These are phyloP conservation scores for Westerdykella aurantiaca DNA, from an alignment of 2,329 filamentous ascomycete species.

Conservation along the genomic window DNA sequence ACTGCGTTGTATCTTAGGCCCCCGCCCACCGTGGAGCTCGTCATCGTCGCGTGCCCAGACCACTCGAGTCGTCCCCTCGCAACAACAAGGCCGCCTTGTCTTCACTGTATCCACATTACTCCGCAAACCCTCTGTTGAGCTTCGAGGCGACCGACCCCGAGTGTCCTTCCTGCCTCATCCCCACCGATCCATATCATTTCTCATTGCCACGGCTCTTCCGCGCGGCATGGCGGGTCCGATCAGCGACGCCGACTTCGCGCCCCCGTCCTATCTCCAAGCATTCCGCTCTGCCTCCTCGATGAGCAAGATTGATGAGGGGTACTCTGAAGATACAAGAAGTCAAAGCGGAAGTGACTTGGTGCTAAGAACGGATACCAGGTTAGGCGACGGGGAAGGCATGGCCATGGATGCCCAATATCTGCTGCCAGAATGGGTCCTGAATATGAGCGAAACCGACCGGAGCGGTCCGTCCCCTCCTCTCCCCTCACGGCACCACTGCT, in stretches of 20 bases:
- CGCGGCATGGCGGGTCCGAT: slow-evolving; percentile 28
- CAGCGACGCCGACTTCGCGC: slow-evolving; percentile 21
- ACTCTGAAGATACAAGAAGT: slow-evolving; percentile 67
- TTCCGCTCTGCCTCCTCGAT: slow-evolving; percentile 34
- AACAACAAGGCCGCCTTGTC: too few species aligned
- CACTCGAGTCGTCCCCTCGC: too few species aligned
- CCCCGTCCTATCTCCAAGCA: slow-evolving; percentile 31
- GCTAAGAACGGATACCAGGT: slow-evolving; percentile 31
- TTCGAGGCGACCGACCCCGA: too few species aligned
- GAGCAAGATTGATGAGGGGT: slow-evolving; percentile 68
- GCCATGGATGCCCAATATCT: slow-evolving; percentile 33
- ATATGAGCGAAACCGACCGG: slow-evolving; percentile 50
- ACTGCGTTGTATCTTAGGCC: too few species aligned
- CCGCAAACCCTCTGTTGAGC: too few species aligned
- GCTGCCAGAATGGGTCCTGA: slow-evolving; percentile 52
- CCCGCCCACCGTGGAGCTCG: too few species aligned
- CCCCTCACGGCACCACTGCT: background rate
- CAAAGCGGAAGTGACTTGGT: slow-evolving; percentile 40
- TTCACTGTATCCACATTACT: too few species aligned
- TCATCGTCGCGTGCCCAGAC: too few species aligned
- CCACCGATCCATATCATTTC: slow-evolving; percentile 1
- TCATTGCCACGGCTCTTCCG: background rate
- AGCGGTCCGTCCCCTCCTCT: slow-evolving; percentile 43
- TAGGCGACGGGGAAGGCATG: slow-evolving; percentile 31
- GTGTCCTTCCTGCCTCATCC: background rate